These are phyloP conservation scores for Pontederia crassipes DNA, from an alignment of 176 grass and related monocot species.

Conservation along the genomic window DNA sequence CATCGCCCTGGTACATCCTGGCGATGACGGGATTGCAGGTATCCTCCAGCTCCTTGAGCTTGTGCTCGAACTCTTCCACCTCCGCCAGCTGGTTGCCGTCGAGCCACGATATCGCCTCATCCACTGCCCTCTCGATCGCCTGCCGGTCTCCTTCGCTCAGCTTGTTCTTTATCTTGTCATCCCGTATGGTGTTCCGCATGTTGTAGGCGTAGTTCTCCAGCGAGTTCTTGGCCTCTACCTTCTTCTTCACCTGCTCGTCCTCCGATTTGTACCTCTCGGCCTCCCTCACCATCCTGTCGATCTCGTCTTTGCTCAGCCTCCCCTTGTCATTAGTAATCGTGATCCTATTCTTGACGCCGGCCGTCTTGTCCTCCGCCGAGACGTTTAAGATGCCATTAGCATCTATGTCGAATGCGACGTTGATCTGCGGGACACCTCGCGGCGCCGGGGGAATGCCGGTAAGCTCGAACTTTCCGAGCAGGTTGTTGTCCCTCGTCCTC, in stretches of 20 bases:
- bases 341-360: conserved; percentile 21
- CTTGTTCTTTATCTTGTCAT: conserved; percentile 18
- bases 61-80: conserved; percentile 18
- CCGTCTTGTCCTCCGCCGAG: conserved; percentile 23
- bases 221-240: conserved; percentile 23
- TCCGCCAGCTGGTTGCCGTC: conserved; percentile 21
- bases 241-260: conserved; percentile 20
- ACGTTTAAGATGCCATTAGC: conserved; percentile 27
- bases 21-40: conserved; percentile 16
- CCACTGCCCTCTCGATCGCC: conserved; percentile 15
- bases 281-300: conserved; percentile 18
- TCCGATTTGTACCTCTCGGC: conserved; percentile 21
- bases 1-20: conserved; percentile 9
- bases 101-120: conserved; percentile 14
- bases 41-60: conserved; percentile 16
- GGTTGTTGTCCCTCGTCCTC: conserved; percentile 14
- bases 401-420: conserved; percentile 21
- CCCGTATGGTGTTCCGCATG: conserved; percentile 17
- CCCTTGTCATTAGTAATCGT: conserved; percentile 25
- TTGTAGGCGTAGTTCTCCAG: conserved; percentile 28
- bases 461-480: conserved; percentile 23
- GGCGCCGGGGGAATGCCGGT: conserved; percentile 19
- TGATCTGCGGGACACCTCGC: conserved; percentile 17
- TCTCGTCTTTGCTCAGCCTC: conserved; percentile 25
- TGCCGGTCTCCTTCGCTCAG: background rate